Percentiles rank a stretch among this genome's conserved stretches.
Conservation (phyloP, 345 rosid genomes). For the Schrenkiella parvula region DNA sequence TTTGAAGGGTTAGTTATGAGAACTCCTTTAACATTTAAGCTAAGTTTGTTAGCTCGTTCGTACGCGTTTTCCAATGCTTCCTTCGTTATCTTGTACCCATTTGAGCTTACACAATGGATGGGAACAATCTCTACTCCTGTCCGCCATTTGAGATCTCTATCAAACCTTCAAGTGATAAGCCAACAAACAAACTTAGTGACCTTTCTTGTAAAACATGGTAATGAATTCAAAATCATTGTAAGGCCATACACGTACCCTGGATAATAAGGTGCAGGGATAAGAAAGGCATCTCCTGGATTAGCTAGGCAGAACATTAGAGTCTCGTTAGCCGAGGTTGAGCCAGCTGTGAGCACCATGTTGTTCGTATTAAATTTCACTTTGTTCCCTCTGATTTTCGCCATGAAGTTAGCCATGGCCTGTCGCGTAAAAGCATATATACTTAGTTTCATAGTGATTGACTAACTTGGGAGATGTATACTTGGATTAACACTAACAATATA, state of each 20-base stretch:
- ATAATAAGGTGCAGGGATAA: conserved; percentile 86
- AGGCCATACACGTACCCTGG: conserved; percentile 53
- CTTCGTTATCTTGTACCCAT: conserved; percentile 50
- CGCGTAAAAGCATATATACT: background rate
- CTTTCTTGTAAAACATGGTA: background rate
- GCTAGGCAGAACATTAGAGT: conserved; percentile 84
- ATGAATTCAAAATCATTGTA: background rate
- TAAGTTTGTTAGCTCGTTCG: conserved; percentile 43
- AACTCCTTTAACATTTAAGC: conserved; percentile 62
- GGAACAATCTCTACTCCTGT: conserved; percentile 66
- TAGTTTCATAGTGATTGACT: background rate
- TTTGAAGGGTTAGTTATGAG: conserved; percentile 86
- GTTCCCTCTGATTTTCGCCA: conserved; percentile 63
- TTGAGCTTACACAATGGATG: conserved; percentile 49
- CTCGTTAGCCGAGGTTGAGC: conserved; percentile 93
- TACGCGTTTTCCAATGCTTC: conserved; percentile 66
- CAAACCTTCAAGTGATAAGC: conserved; percentile 41
- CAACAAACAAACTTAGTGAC: conserved; percentile 9
- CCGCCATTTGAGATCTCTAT: conserved; percentile 85
- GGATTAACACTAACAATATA: background rate
- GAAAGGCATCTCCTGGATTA: conserved; percentile 83
- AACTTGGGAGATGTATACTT: background rate
- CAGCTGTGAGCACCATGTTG: conserved; percentile 78
- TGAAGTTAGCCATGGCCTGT: conserved; percentile 62
- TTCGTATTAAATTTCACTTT: conserved; percentile 60